Conservation (phyloP, 2,329 filamentous ascomycete species). For the Elsinoe perseae region DNA sequence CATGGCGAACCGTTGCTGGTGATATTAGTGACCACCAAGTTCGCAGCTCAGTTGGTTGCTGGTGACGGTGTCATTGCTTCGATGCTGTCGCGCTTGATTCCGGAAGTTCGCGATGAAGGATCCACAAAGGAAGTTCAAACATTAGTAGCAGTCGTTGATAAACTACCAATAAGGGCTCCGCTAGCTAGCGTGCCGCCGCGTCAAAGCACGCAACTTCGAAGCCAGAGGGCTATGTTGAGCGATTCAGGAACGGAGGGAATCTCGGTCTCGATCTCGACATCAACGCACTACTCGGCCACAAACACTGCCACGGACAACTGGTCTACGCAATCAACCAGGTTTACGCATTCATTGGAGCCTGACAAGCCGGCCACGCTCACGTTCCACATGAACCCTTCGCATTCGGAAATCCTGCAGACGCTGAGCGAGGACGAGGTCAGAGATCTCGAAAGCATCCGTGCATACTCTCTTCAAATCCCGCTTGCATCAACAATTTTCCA, state of each 20-base stretch:
- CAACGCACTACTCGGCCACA: neutral
- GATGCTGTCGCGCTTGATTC: neutral
- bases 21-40: constrained; percentile 17
- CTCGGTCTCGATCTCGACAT: neutral
- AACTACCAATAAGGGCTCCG: constrained; percentile 12
- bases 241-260: constrained; percentile 5
- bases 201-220: neutral
- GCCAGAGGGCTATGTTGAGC: neutral
- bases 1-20: constrained; percentile 5
- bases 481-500: constrained; percentile 72
- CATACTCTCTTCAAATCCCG: constrained; percentile 43
- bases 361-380: constrained; percentile 12
- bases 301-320: constrained; percentile 2
- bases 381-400: constrained; percentile 1
- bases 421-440: neutral
- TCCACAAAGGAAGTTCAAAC: neutral
- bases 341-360: constrained; percentile 8
- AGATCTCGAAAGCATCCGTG: neutral
- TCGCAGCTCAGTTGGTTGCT: constrained; percentile 12
- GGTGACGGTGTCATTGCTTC: neutral
- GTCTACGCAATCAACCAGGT: constrained; percentile 9
- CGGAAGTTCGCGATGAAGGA: neutral
- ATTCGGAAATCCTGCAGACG: neutral
- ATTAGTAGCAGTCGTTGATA: constrained; percentile 19
- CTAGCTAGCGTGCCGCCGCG: neutral